A percentile compares a stretch with the other conserved stretches of the same genome.
phyloP scores from a whole-genome alignment of 805 yeast genomes.

The Wickerhamomyces queroliae region DNA sequence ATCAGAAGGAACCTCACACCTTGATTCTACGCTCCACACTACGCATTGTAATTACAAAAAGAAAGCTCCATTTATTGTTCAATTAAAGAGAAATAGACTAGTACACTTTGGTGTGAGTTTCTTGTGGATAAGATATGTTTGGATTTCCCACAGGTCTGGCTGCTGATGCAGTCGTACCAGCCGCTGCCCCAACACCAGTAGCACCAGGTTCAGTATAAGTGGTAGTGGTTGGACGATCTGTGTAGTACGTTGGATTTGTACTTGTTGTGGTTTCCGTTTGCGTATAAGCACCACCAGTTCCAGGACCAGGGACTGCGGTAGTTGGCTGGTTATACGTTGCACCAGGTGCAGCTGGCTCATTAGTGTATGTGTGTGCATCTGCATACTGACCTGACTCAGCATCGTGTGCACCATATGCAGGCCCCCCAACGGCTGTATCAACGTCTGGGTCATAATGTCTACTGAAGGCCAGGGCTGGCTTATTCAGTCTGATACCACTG shows the following conservation, averaged over 20 bases:
- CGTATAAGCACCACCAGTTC: no score
- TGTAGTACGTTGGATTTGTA: not conserved
- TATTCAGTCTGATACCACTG: slow-evolving; percentile 3
- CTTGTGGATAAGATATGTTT: no score
- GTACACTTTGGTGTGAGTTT: no score
- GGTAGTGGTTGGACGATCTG: not conserved
- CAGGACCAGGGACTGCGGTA: no score
- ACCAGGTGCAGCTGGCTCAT: not conserved
- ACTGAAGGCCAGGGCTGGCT: slow-evolving; percentile 5
- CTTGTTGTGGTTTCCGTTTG: not conserved
- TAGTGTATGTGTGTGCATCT: not conserved
- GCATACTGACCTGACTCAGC: slow-evolving; percentile 3
- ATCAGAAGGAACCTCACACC: no score
- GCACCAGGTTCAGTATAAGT: not conserved
- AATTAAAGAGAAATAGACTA: no score
- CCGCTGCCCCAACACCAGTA: no score
- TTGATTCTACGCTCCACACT: no score
- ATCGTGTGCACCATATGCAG: not conserved
- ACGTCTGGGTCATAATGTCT: slow-evolving; percentile 2
- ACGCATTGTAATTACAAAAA: no score
- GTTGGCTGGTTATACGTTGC: not conserved
- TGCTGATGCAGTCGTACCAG: not conserved
- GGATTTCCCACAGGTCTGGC: no score
- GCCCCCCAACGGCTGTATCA: not conserved
- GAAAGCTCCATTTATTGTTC: no score